Base-by-base conservation (phyloP, 345 rosid genomes). In the Lumnitzera racemosa region DNA sequence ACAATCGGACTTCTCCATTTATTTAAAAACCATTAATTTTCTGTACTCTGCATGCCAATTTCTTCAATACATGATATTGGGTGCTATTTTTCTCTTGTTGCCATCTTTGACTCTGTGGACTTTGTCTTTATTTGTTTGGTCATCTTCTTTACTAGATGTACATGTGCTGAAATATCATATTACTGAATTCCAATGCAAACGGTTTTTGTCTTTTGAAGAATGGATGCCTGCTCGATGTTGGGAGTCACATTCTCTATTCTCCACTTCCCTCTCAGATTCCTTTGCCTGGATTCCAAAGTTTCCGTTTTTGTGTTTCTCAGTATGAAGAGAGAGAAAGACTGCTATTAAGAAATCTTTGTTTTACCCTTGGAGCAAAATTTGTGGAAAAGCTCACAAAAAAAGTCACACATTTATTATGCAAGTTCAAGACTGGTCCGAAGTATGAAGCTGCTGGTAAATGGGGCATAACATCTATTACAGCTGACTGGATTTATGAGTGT, bases 401-500 rank as follows among this genome's bases (percentile, higher is more conserved):
- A 72, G 96, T 83, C 70, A 90, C 97, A 59, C 97, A 90, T 78
- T 81, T 94, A 60, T 52, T 94, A 49, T 94, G 97, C 74, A 88
- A 86, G 70, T 88, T 75, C 72, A 68, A 80, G 15, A 59, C 58
- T 67, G 99, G 99, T 61, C 81, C 70, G 13, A 90, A 90, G 72
- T 88, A 85, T 66, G 87, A 90, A 57, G 84, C 80, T 62, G 92
- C 97, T 59, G 74, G 83, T 76, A 80, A 72, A 72, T 86, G 91
- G 87, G 89, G 91, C 58, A 80, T 79, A 80, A 60, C 58, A 54
- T 70, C 83, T 23, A 75, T 86, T 59, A 83, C 95, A 56, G 63
- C 80, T 51, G 96, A 88, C 48, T 94, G 99, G 99, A 69, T 90
- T 55, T 86, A 73, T 74, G 96, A 90, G 70, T 90, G 99, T 78